Evolutionary conservation across 805 yeast species (phyloP), one percentile per base, ranked within the genome.

Genomic region (Cyberlindnera xishuangbannaensis): DNA sequence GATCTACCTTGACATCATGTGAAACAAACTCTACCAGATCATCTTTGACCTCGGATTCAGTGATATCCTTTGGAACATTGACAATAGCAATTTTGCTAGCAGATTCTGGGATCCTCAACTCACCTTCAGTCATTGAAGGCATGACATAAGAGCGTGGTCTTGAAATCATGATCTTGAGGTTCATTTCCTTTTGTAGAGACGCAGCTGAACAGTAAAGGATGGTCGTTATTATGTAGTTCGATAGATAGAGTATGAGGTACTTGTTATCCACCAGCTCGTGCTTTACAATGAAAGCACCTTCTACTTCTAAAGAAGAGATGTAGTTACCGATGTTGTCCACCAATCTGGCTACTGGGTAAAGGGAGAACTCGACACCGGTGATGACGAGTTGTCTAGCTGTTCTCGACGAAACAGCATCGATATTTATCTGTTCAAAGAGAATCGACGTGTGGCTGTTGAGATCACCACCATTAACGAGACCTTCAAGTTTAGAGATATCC

Each of bases 191-290:
- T 37, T 60, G 24, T 56, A 59, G 16, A 56, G 53, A 56, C 1
- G 62, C 61, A 34, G 63, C 57, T 18, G 79, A 52, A 3, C 75
- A 63, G 15, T 65, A 55, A 0, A 72, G 61, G 0, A 73, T 52
- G 0, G 90, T 80, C 0, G 90, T 80, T 30, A 71, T 61, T 15
- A 61, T 56, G 27, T 70, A 57, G 23, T 65, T 67, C 9, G 67
- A 59, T 33, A 83, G 68, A 41, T 73, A 77, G 8, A 83, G 47
- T 2, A 77, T 57, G 27, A 76, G 53, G 6, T 50, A 54, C 25
- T 51, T 50, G 27, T 61, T 60, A 29, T 66, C 64, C 1, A 50
- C 4, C 6, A 52, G 35, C 17, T 39, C 47, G 19, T 67, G 25
- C 51, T 55, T 44, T 42, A 69, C 42, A 53, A 52, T 45, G 53